Evolutionary conservation across 371 early-diverging fungal genomes (phyloP), one percentile per base, ranked within the genome.

Genomic region (Coemansia linderi): DNA sequence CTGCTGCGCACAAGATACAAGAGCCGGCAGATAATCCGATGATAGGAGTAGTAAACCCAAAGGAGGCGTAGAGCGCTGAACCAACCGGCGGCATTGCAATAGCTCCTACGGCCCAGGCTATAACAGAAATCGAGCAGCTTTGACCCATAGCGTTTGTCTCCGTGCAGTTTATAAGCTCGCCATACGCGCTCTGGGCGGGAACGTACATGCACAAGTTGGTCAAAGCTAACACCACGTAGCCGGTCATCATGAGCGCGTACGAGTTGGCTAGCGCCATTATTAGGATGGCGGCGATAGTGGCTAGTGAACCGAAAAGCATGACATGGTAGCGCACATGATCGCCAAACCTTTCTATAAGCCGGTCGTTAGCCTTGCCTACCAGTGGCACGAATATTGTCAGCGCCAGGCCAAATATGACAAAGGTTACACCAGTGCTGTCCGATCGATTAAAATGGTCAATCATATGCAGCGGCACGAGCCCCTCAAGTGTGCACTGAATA

Each of bases 401-500:
- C 27, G 68, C 68, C 50, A 72, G 27, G 4, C 75, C 75, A 31
- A 64, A 52, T 12, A 72, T 68, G 8, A 75, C 72, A 68, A 75
- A 75, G 0, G 75, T 61, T 1, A 68, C 64, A 4, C 75, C 72
- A 31, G 64, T 33, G 8, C 41, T 48, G 38, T 56, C 46, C 19
- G 57, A 38, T 3, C 27, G 60, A 39, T 52, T 4, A 9, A 75
- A 61, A 46, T 40, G 33, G 59, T 75, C 72, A 17, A 46, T 44
- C 27, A 75, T 31, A 37, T 75, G 75, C 33, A 75, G 41, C 3
- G 75, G 75, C 19, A 75, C 61, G 2, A 75, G 56, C 0, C 37
- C 65, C 43, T 75, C 75, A 2, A 75, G 68, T 38, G 68, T 72
- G 50, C 75, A 64, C 33, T 75, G 75, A 2, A 75, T 65, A n/a